These are phyloP conservation scores for Euphorbia celastroides DNA, from an alignment of 441 rosid genomes.

Conservation along the genomic window DNA sequence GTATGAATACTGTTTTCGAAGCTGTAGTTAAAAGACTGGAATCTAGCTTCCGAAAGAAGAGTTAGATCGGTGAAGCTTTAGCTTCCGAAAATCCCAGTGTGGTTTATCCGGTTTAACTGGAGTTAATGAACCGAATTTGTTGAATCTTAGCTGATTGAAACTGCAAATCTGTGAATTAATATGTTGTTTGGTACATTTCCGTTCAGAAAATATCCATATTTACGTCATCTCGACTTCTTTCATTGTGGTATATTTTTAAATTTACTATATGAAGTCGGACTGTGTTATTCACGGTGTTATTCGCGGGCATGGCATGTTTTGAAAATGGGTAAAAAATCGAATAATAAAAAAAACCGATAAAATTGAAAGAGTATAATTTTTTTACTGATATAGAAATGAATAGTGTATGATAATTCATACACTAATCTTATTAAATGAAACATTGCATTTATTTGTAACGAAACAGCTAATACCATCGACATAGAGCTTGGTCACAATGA, in stretches of 20 bases:
- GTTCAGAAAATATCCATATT: slow-evolving; percentile 68
- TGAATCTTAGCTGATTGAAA: not conserved
- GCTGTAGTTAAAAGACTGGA: no score
- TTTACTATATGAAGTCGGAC: no score
- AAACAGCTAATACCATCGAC: not conserved
- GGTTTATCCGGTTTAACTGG: not conserved
- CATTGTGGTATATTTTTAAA: slow-evolving; percentile 49
- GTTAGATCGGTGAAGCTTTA: no score
- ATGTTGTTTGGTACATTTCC: slow-evolving; percentile 5
- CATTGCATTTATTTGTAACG: not conserved
- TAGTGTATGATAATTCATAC: no score
- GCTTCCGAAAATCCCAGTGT: not conserved
- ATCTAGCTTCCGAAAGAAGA: no score
- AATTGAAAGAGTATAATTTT: no score
- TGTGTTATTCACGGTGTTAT: no score
- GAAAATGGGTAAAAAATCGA: no score
- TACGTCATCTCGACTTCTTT: slow-evolving; percentile 65
- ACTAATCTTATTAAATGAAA: no score
- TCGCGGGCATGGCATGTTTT: no score
- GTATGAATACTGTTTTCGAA: no score
- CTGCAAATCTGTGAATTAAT: not conserved
- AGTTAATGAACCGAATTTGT: not conserved
- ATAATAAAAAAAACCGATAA: no score
- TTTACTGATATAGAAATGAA: not conserved
- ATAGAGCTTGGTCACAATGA: not conserved